Percentiles rank a stretch among this genome's conserved stretches.
phyloP scores from a whole-genome alignment of 441 rosid species.

The Eutrema salsugineum region DNA sequence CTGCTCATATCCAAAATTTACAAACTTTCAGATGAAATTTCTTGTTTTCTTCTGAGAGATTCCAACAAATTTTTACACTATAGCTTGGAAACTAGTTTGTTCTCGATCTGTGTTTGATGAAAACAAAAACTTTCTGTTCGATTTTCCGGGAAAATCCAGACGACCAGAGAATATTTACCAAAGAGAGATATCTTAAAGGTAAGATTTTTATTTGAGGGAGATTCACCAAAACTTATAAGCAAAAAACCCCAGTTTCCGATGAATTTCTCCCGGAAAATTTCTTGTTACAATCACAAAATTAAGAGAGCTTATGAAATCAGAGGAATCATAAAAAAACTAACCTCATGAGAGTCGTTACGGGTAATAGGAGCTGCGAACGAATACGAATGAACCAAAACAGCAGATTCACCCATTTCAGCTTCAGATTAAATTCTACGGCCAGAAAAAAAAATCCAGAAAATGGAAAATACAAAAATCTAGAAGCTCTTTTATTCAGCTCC shows the following conservation, averaged over 20 bases:
- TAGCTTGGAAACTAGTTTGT: background rate
- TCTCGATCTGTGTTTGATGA: background rate
- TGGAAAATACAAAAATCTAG: background rate
- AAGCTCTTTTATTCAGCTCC: background rate
- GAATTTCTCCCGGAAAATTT: background rate
- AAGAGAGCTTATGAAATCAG: background rate
- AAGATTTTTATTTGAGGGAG: background rate
- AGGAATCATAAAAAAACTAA: background rate
- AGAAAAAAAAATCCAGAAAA: background rate
- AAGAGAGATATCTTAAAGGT: too few species aligned
- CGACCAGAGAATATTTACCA: too few species aligned
- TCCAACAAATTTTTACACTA: background rate
- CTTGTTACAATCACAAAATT: background rate
- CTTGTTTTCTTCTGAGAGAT: background rate
- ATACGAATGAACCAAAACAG: conserved; percentile 31
- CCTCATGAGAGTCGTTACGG: conserved; percentile 33
- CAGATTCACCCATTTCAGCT: conserved; percentile 33
- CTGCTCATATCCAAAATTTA: background rate
- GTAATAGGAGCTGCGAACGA: conserved; percentile 31
- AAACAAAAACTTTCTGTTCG: background rate
- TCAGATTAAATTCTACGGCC: conserved; percentile 3
- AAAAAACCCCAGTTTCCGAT: background rate
- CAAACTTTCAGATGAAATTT: background rate
- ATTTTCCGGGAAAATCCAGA: conserved; percentile 12
- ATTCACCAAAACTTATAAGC: background rate